Percentiles rank a stretch among this genome's conserved stretches.
Conservation (phyloP, 176 grass and related monocot species). For the Ampelocalamus luodianensis region DNA sequence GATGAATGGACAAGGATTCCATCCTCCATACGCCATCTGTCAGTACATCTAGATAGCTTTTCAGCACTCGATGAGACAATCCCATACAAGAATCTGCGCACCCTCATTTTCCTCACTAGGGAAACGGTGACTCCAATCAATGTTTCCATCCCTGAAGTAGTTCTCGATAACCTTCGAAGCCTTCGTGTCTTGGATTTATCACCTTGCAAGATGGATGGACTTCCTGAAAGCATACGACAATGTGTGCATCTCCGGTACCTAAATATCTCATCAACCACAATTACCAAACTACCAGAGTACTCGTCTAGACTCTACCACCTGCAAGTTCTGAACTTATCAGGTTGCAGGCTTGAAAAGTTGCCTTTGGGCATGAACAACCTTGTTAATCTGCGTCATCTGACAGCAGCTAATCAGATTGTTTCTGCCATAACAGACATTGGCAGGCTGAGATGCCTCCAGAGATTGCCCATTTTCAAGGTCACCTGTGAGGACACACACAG, state of each 20-base stretch:
- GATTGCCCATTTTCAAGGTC: constrained; percentile 48
- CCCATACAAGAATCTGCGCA: constrained; percentile 42
- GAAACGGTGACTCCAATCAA: not conserved
- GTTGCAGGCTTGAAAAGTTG: constrained; percentile 39
- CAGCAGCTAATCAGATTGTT: constrained; percentile 41
- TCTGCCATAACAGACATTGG: constrained; percentile 39
- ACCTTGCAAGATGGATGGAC: constrained; percentile 33
- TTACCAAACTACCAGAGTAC: constrained; percentile 38
- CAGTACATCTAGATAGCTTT: constrained; percentile 45
- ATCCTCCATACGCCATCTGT: constrained; percentile 49
- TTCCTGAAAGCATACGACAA: constrained; percentile 40
- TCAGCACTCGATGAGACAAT: constrained; percentile 28
- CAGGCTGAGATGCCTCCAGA: constrained; percentile 53
- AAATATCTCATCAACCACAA: constrained; percentile 40
- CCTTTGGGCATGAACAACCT: constrained; percentile 45
- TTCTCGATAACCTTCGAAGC: constrained; percentile 31
- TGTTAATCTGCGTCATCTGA: constrained; percentile 48
- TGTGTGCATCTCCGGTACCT: constrained; percentile 54
- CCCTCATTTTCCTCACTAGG: constrained; percentile 48
- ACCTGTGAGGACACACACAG: constrained; percentile 21
- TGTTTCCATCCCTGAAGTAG: constrained; percentile 25
- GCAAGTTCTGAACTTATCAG: constrained; percentile 44
- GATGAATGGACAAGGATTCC: constrained; percentile 46
- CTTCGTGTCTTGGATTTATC: constrained; percentile 53
- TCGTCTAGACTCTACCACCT: constrained; percentile 52